Conservation (phyloP, 2,329 filamentous ascomycete genomes). For the Trichoderma guizhouense region DNA sequence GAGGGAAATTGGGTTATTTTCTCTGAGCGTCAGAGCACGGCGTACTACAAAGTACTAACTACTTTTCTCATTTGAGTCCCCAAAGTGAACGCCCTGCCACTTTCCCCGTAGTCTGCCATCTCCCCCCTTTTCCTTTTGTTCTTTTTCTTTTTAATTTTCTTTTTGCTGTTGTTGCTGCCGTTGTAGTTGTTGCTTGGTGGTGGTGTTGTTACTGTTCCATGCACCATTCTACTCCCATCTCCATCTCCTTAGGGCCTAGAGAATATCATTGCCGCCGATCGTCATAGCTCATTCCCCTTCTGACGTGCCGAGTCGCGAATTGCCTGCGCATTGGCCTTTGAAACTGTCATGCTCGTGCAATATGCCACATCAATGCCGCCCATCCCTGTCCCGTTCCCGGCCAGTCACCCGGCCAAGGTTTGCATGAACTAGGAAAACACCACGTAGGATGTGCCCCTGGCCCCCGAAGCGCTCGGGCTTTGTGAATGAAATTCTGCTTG, state of each 20-base stretch:
- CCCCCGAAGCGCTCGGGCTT: background rate
- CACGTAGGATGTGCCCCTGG: background rate
- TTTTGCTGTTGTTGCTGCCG: background rate
- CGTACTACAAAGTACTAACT: slow-evolving; percentile 3
- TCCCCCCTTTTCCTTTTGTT: background rate
- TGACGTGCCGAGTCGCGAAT: slow-evolving; percentile 3
- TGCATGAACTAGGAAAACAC: background rate
- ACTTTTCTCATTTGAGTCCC: background rate
- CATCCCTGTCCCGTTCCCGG: slow-evolving; percentile 1
- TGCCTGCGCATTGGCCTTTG: slow-evolving; percentile 11
- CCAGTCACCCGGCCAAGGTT: background rate
- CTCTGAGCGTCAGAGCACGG: background rate
- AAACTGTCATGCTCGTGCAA: slow-evolving; percentile 14
- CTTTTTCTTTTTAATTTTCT: background rate
- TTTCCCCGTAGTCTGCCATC: background rate
- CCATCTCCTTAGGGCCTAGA: slow-evolving; percentile 13
- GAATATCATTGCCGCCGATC: slow-evolving; percentile 20
- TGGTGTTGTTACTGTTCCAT: background rate
- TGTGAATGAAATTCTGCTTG: background rate
- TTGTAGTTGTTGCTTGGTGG: background rate
- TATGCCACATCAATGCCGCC: slow-evolving; percentile 10
- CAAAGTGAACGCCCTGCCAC: background rate
- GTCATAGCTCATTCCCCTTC: slow-evolving; percentile 6
- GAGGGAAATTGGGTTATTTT: background rate
- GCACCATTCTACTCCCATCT: background rate